Evolutionary conservation across 805 yeast species (phyloP).

Genomic region (Maudiozyma serrabonitensis): DNA sequence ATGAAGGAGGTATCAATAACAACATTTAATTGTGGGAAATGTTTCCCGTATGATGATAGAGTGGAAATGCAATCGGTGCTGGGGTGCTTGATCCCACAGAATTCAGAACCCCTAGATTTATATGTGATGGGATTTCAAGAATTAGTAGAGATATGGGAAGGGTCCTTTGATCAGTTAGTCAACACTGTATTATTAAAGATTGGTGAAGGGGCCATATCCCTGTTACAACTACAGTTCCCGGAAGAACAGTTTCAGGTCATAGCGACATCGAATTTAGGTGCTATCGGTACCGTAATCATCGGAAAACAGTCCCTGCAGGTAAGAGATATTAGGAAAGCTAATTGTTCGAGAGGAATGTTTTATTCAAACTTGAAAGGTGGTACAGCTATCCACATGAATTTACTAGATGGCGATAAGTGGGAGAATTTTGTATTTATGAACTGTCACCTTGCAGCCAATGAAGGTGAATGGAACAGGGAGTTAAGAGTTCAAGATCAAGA

Average conservation of each 20-base stretch:
- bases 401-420: constrained; percentile 15
- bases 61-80: constrained; percentile 25
- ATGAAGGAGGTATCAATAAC: constrained; percentile 13
- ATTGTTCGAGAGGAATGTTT: constrained; percentile 45
- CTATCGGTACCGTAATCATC: constrained; percentile 45
- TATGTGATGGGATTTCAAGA: constrained; percentile 63
- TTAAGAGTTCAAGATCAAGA: constrained; percentile 46
- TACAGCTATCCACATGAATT: constrained; percentile 45
- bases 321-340: constrained; percentile 25
- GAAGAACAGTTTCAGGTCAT: constrained; percentile 33
- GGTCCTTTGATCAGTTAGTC: constrained; percentile 35
- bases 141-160: constrained; percentile 45
- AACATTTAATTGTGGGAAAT: constrained; percentile 53
- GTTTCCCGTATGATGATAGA: constrained; percentile 28
- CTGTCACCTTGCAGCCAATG: constrained; percentile 72
- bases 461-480: constrained; percentile 42
- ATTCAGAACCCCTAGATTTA: constrained; percentile 24
- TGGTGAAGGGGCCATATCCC: constrained; percentile 28
- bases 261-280: constrained; percentile 42
- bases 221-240: constrained; percentile 31
- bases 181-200: constrained; percentile 31
- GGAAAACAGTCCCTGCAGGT: constrained; percentile 29
- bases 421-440: constrained; percentile 48
- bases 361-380: constrained; percentile 70
- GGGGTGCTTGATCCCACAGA: constrained; percentile 31